Evolutionary conservation across 495 filamentous ascomycete species (phyloP), one percentile per base, ranked within the genome.

Genomic region (Penicillium lividum): DNA sequence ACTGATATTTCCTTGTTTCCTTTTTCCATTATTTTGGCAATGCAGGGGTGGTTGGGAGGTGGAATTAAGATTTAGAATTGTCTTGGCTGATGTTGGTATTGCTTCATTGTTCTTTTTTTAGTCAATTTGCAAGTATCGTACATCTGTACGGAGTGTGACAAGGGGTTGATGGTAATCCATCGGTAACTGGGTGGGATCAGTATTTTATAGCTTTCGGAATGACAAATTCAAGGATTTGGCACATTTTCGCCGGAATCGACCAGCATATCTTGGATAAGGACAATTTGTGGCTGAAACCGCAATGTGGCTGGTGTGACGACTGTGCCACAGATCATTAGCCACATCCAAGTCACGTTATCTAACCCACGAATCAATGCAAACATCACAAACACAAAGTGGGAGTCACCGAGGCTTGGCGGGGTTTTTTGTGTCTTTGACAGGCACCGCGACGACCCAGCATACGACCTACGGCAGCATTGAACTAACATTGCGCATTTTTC

Each of bases 371-470:
- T 1, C 13, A 22, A 4, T 56, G 46, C 72, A 74, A 73, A 72
- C 67, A 49, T n/a, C 51, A 50, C 72, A 75, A 77, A 76, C 63
- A 55, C 18, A 31, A 57, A 53, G 55, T 60, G 56, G 57, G 58
- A 62, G 69, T 75, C 67, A 74, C 68, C 67, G 62, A 66, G 56
- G 68, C 71, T 72, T 71, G 70, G 68, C 63, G 60, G 67, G 69
- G 68, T 55, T 70, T 77, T 71, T 71, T 67, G 59, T 67, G 66
- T 54, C 60, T 58, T 68, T 47, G 46, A 49, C 16, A 31, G 28
- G 46, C 46, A n/a, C 5, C 15, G 22, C 28, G 13, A 49, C 46
- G 25, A 49, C 27, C 13, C 45, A 30, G 42, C 42, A 44, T 36
- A 36, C 15, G 42, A 44, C 22, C 18, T 11, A 28, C 27, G 27